Evolutionary conservation across 192 early-diverging fungal genomes (phyloP), one percentile per base, ranked within the genome.

Genomic region (Coemansia sp.): DNA sequence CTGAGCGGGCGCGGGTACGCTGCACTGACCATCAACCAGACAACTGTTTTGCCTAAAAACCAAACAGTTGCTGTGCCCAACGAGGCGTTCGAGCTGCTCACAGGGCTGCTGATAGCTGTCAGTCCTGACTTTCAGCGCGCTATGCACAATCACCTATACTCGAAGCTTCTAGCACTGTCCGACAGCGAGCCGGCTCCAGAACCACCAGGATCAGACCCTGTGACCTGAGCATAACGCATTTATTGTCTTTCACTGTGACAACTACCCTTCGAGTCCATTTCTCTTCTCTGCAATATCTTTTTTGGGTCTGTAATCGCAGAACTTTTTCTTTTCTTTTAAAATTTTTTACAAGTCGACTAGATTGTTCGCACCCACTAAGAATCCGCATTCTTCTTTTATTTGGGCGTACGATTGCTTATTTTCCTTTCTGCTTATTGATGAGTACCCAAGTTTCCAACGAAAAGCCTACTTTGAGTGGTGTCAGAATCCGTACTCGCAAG

Each of bases 391-490:
- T 25, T 25, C 41, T 19, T 66, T 14, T 50, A 23, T n/a, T 38
- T 15, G 38, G 41, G 56, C 12, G 49, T 58, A 37, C 11, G 32
- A 29, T 57, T 37, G 25, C 55, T 21, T 37, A 23, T 49, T 49
- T 56, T 57, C 37, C 10, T 12, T 51, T 53, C 65, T 55, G 58
- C 47, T 56, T 19, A 60, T 38, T 79, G 22, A 79, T 79, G 76
- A 79, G 76, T 69, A 72, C 70, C 56, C 76, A 62, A 63, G 66
- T 66, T 49, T 69, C 76, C 54, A 79, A 79, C 66, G 76, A 76
- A 45, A 82, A 82, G 64, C 79, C 79, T 65, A 63, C 79, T 73
- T 67, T 82, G 70, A 73, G 72, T 76, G 79, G 79, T 83, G 75
- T 70, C 41, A 71, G 61, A 57, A 76, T 74, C 41, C 73, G 67